These are phyloP conservation scores for Lecanicillium sp. DNA, from an alignment of 2,329 filamentous ascomycete species.

Conservation along the genomic window DNA sequence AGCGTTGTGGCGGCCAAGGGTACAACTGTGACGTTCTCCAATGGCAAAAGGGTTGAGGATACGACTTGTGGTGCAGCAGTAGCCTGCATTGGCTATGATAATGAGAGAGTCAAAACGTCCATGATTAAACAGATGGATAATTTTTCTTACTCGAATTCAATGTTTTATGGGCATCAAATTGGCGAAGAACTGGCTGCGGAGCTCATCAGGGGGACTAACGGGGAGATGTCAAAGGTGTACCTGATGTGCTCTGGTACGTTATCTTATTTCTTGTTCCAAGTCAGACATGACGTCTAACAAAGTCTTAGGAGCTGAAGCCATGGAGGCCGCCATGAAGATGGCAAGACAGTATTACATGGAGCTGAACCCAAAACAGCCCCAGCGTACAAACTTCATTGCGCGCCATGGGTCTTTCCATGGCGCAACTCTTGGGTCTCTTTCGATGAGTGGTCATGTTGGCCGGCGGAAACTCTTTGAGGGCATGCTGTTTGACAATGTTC, in stretches of 20 bases:
- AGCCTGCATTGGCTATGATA: constrained; percentile 10
- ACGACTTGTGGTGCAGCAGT: constrained; percentile 9
- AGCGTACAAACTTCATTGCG: constrained; percentile 60
- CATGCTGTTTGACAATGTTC: constrained; percentile 50
- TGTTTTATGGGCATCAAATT: constrained; percentile 20
- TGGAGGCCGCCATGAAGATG: constrained; percentile 41
- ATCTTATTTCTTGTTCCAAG: neutral
- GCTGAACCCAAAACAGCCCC: constrained; percentile 39
- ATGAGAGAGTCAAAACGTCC: constrained; percentile 30
- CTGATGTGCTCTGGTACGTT: constrained; percentile 30
- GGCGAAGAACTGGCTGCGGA: constrained; percentile 20
- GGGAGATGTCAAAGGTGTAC: constrained; percentile 29
- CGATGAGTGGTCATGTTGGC: constrained; percentile 54
- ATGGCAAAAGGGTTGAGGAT: constrained; percentile 7
- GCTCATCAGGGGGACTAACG: constrained; percentile 26
- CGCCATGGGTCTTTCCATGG: constrained; percentile 66
- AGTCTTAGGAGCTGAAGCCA: constrained; percentile 44
- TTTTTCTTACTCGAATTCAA: constrained; percentile 13
- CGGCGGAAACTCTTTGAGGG: constrained; percentile 56
- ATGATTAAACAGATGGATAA: constrained; percentile 22
- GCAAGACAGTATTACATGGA: constrained; percentile 41
- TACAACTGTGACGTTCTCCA: constrained; percentile 2
- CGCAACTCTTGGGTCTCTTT: constrained; percentile 60
- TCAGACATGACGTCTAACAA: neutral
- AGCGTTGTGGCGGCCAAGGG: constrained; percentile 40